phyloP scores from a whole-genome alignment of 306 rosid species.

The Cucumis sativus region DNA sequence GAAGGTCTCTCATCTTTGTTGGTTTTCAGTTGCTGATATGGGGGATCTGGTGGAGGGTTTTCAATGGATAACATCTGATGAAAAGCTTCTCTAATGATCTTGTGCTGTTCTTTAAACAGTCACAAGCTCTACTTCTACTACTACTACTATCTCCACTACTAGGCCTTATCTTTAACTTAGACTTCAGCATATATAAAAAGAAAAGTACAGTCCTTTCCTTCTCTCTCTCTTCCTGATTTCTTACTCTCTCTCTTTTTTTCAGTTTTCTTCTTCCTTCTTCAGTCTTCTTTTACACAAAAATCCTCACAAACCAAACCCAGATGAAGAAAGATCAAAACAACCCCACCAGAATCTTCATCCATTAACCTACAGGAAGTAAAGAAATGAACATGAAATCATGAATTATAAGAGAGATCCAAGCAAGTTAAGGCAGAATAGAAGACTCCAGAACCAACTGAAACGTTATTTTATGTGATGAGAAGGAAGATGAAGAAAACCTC shows the following conservation, averaged over 20 bases:
- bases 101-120: constrained; percentile 36
- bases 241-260: background rate
- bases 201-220: constrained; percentile 4
- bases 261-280: background rate
- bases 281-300: background rate
- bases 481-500: constrained; percentile 11
- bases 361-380: constrained; percentile 19
- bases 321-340: constrained; percentile 13
- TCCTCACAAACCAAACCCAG: constrained; percentile 3
- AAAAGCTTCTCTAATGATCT: constrained; percentile 34
- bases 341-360: constrained; percentile 24
- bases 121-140: constrained; percentile 21
- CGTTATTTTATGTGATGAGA: constrained; percentile 45
- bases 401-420: constrained; percentile 12
- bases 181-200: constrained; percentile 41
- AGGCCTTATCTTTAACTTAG: constrained; percentile 29
- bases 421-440: constrained; percentile 5
- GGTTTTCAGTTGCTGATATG: constrained; percentile 20
- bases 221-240: background rate
- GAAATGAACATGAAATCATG: constrained; percentile 14
- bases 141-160: constrained; percentile 24
- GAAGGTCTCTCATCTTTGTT: constrained; percentile 19
- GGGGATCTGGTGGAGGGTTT: constrained; percentile 43
- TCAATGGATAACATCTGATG: constrained; percentile 66
- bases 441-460: constrained; percentile 11